Evolutionary conservation across 768 basidiomycete genomes (phyloP), one percentile per base, ranked within the genome.

Genomic region (Xerocomellus amylosporus): DNA sequence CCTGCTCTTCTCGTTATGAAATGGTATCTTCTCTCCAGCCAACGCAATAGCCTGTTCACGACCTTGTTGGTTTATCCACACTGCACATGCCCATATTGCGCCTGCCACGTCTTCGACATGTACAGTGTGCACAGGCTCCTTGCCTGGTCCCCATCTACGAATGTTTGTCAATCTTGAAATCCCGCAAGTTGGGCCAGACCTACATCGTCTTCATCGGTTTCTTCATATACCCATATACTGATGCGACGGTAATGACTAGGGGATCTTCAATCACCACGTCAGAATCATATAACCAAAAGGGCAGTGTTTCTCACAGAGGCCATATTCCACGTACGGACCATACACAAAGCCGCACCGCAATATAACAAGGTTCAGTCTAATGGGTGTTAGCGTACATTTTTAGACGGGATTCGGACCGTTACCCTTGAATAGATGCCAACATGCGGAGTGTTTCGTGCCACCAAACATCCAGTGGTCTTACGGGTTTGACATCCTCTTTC

Each of bases 151-250:
- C 87, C 89, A 90, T 67, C 90, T 91, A 58, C 1, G 49, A 34
- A 53, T 10, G 34, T 6, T 33, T 37, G 44, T 72, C 34, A 64
- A 34, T 54, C 15, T 17, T 33, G 34, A 22, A 19, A 45, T 12
- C 24, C 31, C 20, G 39, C 62, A 40, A 13, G 38, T n/a, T 19
- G 39, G 49, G 19, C 40, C 33, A 56, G 31, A 62, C 85, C 60
- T 62, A 92, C 89, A 93, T 76, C 10, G 85, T 87, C 68, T 89
- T 91, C 85, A 94, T 89, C 1, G 90, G 88, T 60, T 88, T 85
- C 66, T 90, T 83, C 69, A 90, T 75, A 65, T 88, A 84, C 6
- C 88, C 88, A 68, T 93, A 93, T 28, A 93, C 85, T 13, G 88
- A 81, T 10, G 83, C 87, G 13, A 92, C 84, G 1, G 86, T 86